Percentiles rank a stretch among this genome's conserved stretches.
Conservation (phyloP, 805 yeast species). For the Helenozyma rhizophorensis region DNA sequence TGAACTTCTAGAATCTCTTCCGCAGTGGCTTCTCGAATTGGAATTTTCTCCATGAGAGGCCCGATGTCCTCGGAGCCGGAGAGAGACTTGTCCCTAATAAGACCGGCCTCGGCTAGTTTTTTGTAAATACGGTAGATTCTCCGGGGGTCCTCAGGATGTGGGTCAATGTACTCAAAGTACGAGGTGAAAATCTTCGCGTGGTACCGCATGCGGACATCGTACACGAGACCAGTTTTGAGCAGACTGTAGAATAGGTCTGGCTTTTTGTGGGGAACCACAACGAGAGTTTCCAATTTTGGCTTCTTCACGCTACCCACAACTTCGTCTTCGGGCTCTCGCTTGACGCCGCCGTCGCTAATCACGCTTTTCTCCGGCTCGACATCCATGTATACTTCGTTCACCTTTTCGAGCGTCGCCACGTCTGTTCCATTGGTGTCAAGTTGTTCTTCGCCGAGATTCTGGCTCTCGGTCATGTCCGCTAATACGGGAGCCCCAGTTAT, state of each 20-base stretch:
- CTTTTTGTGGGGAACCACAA: slow-evolving; percentile 52
- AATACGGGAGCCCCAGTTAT: too few relatives aligned
- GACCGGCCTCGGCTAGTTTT: slow-evolving; percentile 89
- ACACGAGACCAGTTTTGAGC: slow-evolving; percentile 87
- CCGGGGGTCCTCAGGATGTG: slow-evolving; percentile 98
- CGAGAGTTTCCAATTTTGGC: slow-evolving; percentile 11
- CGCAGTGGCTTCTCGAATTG: slow-evolving; percentile 81
- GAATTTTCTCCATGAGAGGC: slow-evolving; percentile 80
- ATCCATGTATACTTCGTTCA: too few relatives aligned
- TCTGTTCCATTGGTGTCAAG: too few relatives aligned
- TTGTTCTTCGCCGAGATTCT: too few relatives aligned
- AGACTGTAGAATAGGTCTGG: slow-evolving; percentile 72
- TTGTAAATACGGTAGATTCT: slow-evolving; percentile 92
- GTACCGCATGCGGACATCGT: slow-evolving; percentile 96
- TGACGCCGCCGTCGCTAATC: slow-evolving; percentile 2
- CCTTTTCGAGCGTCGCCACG: too few relatives aligned
- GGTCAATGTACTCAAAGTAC: slow-evolving; percentile 91
- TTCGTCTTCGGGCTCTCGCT: background rate
- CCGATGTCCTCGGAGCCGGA: slow-evolving; percentile 76
- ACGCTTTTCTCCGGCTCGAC: too few relatives aligned
- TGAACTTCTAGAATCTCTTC: slow-evolving; percentile 89
- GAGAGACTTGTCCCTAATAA: slow-evolving; percentile 73
- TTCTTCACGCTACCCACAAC: slow-evolving; percentile 1
- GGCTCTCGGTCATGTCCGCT: too few relatives aligned
- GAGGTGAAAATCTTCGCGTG: slow-evolving; percentile 93